phyloP scores from a whole-genome alignment of 768 basidiomycete genomes.

The Lactarius indigo region DNA sequence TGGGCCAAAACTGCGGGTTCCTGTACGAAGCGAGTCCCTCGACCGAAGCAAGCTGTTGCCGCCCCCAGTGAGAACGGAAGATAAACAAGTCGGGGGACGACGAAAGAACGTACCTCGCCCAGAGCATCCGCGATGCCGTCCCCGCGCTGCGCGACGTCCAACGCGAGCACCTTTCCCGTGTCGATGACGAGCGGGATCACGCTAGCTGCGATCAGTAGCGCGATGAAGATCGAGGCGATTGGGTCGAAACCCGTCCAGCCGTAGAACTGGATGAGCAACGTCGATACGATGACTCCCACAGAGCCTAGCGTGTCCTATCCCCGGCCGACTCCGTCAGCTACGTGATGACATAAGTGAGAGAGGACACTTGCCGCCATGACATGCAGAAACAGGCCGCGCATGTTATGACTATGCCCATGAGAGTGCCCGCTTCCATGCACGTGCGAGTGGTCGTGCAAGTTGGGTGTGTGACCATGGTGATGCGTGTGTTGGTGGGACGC shows the following conservation, averaged over 20 bases:
- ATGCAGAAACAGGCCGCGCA: constrained; percentile 98
- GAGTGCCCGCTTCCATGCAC: constrained; percentile 39
- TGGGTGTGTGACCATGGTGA: constrained; percentile 36
- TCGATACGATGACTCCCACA: constrained; percentile 97
- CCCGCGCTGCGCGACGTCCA: constrained; percentile 75
- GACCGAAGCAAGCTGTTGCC: constrained; percentile 58
- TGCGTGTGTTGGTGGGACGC: constrained; percentile 39
- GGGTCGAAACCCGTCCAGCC: constrained; percentile 99
- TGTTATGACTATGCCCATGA: constrained; percentile 94
- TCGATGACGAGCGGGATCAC: constrained; percentile 95
- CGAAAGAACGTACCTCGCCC: constrained; percentile 48
- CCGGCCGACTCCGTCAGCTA: constrained; percentile 15
- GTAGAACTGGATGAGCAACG: constrained; percentile 89
- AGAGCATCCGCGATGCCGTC: constrained; percentile 54
- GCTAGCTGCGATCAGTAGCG: constrained; percentile 89
- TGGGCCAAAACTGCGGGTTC: constrained; percentile 90
- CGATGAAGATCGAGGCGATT: constrained; percentile 95
- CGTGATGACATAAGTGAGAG: background rate
- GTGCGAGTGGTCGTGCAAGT: constrained; percentile 51
- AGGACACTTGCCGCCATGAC: constrained; percentile 77
- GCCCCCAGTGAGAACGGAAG: background rate
- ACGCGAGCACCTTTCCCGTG: constrained; percentile 79
- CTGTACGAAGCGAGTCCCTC: constrained; percentile 82
- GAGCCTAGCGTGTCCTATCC: constrained; percentile 89
- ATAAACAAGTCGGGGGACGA: background rate